Evolutionary conservation across 2,329 filamentous ascomycete species (phyloP), one percentile per base, ranked within the genome.

Genomic region (Alternaria gansuensis): DNA sequence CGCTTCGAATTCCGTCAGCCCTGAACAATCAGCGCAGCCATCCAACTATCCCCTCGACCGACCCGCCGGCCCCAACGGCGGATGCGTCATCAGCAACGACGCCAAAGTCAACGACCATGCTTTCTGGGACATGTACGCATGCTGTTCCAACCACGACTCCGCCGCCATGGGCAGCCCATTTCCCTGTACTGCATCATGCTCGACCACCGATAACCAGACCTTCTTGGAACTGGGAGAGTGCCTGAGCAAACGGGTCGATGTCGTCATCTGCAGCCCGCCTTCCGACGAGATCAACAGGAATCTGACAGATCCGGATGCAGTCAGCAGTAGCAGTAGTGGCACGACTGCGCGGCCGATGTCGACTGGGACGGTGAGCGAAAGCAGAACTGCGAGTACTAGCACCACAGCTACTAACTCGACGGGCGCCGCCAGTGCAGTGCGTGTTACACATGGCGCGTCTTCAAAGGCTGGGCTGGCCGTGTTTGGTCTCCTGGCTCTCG

Each of bases 91-190:
- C 51, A 67, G 64, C 53, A 70, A 68, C 23, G 66, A 59, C 11
- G 60, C 50, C 5, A 60, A 57, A 9, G 34, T 67, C 59, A 70
- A 67, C 36, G 51, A 61, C n/a, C 63, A 70, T 21, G 61, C 66
- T 10, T 70, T 70, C 57, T 70, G 66, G 66, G 66, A 70, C 41
- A 40, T 68, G 34, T 68, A 70, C 21, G 61, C 46, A 4, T 70
- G 64, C 43, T 70, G 66, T 48, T 59, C 63, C 31, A 45, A 57
- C 1, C 40, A 45, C 3, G 55, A 65, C 6, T 48, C 65, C 17
- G 41, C 29, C 2, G 52, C 62, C 0, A 29, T 41, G 2, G 66
- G 66, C 6, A 39, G 21, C 10, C 56, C 60, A 17, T 33, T 37
- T n/a, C 57, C 57, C 11, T 62, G 52, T 40, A 66, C 62, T 3